Conservation (phyloP, 306 rosid species). For the Hippophae tibetana region DNA sequence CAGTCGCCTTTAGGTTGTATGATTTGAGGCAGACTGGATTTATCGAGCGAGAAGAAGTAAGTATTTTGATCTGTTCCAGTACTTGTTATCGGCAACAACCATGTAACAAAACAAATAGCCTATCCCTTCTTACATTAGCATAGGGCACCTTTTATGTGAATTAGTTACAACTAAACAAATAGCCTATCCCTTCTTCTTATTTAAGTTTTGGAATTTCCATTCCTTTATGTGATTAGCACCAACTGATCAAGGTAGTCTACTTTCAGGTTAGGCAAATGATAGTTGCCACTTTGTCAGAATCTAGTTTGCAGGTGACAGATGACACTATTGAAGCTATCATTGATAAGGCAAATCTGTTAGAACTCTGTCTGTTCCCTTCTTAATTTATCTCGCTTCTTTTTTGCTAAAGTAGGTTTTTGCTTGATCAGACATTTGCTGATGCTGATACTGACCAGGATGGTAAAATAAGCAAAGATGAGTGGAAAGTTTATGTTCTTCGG, state of each 20-base stretch:
- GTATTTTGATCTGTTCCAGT: conserved; percentile 3
- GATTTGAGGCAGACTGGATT: conserved; percentile 66
- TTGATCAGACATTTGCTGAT: conserved; percentile 49
- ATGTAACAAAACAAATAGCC: too few species aligned
- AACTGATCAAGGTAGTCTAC: neutral
- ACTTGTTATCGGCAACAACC: conserved; percentile 10
- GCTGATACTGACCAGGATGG: conserved; percentile 54
- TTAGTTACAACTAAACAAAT: neutral
- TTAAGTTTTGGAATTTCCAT: neutral
- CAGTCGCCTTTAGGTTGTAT: conserved; percentile 67
- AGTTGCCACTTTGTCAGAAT: conserved; percentile 46
- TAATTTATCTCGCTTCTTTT: neutral
- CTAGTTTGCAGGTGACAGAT: conserved; percentile 31
- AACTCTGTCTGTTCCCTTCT: neutral
- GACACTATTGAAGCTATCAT: conserved; percentile 46
- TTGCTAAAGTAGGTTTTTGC: neutral
- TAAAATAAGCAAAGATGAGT: conserved; percentile 57
- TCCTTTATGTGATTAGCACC: conserved; percentile 1
- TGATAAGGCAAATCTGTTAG: conserved; percentile 30
- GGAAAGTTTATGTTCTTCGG: conserved; percentile 40
- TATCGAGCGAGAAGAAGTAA: conserved; percentile 67
- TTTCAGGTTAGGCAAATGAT: conserved; percentile 66
- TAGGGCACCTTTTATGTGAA: neutral
- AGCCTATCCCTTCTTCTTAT: neutral
- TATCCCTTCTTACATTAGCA: too few species aligned